Base-by-base conservation (phyloP, 164 flowering plant genomes). In the Magnolia changhungtana region DNA sequence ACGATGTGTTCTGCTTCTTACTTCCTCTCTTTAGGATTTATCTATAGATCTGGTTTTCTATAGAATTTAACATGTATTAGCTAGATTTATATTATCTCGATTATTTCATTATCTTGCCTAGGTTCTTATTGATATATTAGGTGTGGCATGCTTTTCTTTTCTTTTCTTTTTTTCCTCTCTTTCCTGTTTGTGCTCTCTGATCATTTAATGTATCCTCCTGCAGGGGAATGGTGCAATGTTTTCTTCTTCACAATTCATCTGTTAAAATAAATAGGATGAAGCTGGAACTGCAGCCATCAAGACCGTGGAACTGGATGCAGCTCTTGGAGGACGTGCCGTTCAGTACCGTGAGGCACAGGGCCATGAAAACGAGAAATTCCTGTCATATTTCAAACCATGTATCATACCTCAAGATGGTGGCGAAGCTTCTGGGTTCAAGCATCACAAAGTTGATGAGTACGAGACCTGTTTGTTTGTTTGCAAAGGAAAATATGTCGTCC, bases 261-360 rank as follows among this genome's bases (percentile, higher is more conserved):
- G n/a, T 79, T 29, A 63, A 49, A 76, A 80, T n/a, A 67, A 80
- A 72, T 82, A 96, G 98, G 99, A 96, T 87, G 98, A 96, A 88
- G 91, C 98, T 78, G 98, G 98, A 77, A 79, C 96, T 37, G 98
- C 98, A 74, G 97, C 99, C 63, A 85, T 93, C 78, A 96, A 94
- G 83, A 93, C 98, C 55, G 89, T 96, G 79, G 99, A 96, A 84
- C 78, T 96, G 71, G 99, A 96, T 93, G 98, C 98, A 74, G 93
- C 98, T 76, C 92, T 96, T 75, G 99, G 99, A 61, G 99, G 99
- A 49, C 98, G 98, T 80, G 99, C 99, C 68, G 99, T 96, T 79
- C 99, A 96, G 79, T 96, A 96, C 85, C 88, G 99, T 76, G 99
- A 96, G 89, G 89, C 90, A 37, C 99, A 96, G 84, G 98, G 99